A percentile compares a stretch with the other conserved stretches of the same genome.
phyloP scores from a whole-genome alignment of 1,284 basidiomycete species.

The Moesziomyces globuligerus region DNA sequence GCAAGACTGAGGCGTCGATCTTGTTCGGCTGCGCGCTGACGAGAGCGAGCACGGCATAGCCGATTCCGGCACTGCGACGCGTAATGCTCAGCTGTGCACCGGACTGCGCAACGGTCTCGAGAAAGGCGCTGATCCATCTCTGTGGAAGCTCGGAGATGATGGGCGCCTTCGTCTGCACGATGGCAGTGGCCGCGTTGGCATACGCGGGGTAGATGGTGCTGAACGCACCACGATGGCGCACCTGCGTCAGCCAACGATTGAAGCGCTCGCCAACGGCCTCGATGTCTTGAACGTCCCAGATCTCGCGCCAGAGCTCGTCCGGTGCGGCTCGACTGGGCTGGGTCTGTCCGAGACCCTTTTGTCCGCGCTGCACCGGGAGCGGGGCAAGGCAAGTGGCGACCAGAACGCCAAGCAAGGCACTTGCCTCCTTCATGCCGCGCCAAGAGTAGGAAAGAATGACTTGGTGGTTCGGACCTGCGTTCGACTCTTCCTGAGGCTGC shows the following conservation, averaged over 20 bases:
- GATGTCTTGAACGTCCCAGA: constrained; percentile 34
- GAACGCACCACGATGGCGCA: constrained; percentile 68
- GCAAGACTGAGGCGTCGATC: constrained; percentile 25
- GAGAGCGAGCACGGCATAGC: constrained; percentile 67
- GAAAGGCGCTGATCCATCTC: constrained; percentile 62
- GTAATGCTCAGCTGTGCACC: constrained; percentile 64
- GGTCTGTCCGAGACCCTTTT: constrained; percentile 5
- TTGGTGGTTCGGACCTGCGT: constrained; percentile 62
- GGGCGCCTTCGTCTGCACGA: constrained; percentile 45
- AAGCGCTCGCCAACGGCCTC: constrained; percentile 61
- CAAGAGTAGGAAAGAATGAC: constrained; percentile 67
- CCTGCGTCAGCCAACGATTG: constrained; percentile 64
- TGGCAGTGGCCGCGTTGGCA: constrained; percentile 53
- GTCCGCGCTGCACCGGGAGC: constrained; percentile 5
- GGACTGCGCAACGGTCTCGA: constrained; percentile 45
- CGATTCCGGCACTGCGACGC: constrained; percentile 67
- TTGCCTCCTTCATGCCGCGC: constrained; percentile 68
- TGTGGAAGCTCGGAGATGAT: constrained; percentile 54
- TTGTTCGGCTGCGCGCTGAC: constrained; percentile 56
- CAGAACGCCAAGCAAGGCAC: constrained; percentile 63
- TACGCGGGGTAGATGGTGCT: constrained; percentile 67
- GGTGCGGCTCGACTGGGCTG: constrained; percentile 12
- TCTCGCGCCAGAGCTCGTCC: constrained; percentile 29
- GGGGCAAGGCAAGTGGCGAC: constrained; percentile 50
- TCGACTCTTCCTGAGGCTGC: constrained; percentile 42